Evolutionary conservation across 2,329 filamentous ascomycete species (phyloP).

Genomic region (Fusarium nisikadoi): DNA sequence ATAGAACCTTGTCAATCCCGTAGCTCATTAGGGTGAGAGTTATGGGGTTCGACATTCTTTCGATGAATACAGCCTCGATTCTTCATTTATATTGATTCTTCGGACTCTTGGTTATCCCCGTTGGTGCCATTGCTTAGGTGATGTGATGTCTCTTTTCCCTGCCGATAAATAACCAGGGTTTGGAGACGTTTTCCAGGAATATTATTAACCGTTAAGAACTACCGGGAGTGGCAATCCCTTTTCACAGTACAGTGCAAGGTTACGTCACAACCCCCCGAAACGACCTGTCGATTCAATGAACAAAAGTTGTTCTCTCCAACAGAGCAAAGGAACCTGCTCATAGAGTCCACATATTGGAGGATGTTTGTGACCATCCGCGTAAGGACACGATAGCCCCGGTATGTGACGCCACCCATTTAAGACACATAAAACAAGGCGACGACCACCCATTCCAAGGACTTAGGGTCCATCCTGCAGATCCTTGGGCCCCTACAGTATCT

Average conservation of each 20-base stretch:
- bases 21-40: not conserved
- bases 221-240: not conserved
- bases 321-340: fast-evolving
- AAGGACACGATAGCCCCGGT: fast-evolving
- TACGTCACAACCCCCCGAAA: no score
- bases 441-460: fast-evolving
- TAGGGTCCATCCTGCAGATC: fast-evolving
- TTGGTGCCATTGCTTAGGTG: no score
- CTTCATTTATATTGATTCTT: no score
- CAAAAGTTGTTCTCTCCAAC: fast-evolving
- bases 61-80: fast-evolving
- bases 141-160: no score
- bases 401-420: not conserved
- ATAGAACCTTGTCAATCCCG: not conserved
- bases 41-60: no score
- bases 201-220: not conserved
- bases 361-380: not conserved
- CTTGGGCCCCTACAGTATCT: not conserved
- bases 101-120: no score
- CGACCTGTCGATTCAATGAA: no score
- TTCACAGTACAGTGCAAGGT: not conserved
- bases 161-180: fast-evolving
- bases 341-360: not conserved
- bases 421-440: not conserved
- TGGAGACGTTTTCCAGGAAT: no score